These are phyloP conservation scores for Hypsizygus marmoreus DNA, from an alignment of 768 basidiomycete genomes.

Conservation along the genomic window DNA sequence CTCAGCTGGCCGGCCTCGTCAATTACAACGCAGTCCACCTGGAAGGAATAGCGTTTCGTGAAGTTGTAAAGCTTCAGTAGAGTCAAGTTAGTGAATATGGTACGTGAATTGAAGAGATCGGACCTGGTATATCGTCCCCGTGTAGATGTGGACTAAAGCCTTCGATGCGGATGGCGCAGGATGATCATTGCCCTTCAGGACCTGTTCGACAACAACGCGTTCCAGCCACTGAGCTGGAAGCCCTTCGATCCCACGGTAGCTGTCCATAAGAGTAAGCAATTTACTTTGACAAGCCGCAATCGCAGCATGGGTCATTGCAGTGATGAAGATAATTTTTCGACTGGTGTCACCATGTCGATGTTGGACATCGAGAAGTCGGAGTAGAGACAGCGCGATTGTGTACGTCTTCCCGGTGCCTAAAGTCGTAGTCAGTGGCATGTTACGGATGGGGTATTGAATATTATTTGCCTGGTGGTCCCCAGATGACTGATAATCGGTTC, in stretches of 20 bases:
- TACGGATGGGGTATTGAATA: neutral
- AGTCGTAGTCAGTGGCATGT: neutral
- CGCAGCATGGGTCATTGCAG: constrained; percentile 55
- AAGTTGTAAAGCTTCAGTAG: constrained; percentile 46
- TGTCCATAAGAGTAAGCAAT: constrained; percentile 35
- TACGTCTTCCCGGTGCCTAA: constrained; percentile 57
- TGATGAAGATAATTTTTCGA: constrained; percentile 45
- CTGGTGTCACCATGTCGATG: constrained; percentile 28
- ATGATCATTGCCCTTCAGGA: constrained; percentile 43
- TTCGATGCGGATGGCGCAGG: constrained; percentile 30
- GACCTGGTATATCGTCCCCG: constrained; percentile 52
- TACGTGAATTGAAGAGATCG: constrained; percentile 6
- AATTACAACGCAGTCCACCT: constrained; percentile 45
- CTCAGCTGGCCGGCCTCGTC: constrained; percentile 57
- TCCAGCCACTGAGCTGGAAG: constrained; percentile 44
- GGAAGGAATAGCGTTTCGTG: constrained; percentile 37
- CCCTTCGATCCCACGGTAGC: constrained; percentile 37
- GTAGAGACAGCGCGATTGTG: constrained; percentile 47
- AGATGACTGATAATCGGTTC: constrained; percentile 47
- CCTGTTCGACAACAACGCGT: constrained; percentile 42
- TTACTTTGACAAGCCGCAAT: constrained; percentile 51
- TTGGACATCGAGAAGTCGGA: constrained; percentile 47
- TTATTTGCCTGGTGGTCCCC: constrained; percentile 50
- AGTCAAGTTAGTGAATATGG: neutral
- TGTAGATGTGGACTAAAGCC: constrained; percentile 38